phyloP scores from a whole-genome alignment of 345 rosid genomes.

The Mercurialis annua region DNA sequence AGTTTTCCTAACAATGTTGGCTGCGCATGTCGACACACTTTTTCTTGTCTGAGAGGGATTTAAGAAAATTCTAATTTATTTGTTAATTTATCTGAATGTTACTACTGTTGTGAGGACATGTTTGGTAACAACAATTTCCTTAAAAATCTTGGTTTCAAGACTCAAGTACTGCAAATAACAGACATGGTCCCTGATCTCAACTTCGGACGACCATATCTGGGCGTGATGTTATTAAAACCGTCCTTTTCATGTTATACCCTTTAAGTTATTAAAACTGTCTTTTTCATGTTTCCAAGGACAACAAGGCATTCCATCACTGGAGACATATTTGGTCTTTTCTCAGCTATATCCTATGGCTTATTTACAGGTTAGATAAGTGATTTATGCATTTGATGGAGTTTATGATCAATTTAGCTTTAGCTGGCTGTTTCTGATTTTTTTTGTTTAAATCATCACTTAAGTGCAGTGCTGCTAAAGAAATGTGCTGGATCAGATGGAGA shows the following conservation, averaged over 20 bases:
- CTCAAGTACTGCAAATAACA: background rate
- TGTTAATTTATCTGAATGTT: no score
- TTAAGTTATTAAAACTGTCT: background rate
- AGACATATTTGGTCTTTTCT: constrained; percentile 50
- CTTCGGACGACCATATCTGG: no score
- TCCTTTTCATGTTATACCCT: background rate
- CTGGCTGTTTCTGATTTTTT: constrained; percentile 3
- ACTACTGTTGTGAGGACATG: background rate
- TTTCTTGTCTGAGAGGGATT: background rate
- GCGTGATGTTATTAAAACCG: background rate
- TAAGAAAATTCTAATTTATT: background rate
- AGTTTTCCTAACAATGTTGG: background rate
- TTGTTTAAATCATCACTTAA: constrained; percentile 7
- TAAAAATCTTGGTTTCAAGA: background rate
- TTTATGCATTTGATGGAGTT: background rate
- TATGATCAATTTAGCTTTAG: constrained; percentile 3
- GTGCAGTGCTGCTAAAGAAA: constrained; percentile 55
- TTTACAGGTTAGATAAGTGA: constrained; percentile 45
- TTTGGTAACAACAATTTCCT: background rate
- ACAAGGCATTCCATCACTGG: constrained; percentile 46
- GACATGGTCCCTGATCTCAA: no score
- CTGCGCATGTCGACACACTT: no score
- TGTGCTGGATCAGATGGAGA: constrained; percentile 53
- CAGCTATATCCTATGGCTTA: constrained; percentile 51
- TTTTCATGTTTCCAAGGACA: constrained; percentile 31